phyloP scores from a whole-genome alignment of 371 early-diverging fungal species.

The Mucor plumbeus region DNA sequence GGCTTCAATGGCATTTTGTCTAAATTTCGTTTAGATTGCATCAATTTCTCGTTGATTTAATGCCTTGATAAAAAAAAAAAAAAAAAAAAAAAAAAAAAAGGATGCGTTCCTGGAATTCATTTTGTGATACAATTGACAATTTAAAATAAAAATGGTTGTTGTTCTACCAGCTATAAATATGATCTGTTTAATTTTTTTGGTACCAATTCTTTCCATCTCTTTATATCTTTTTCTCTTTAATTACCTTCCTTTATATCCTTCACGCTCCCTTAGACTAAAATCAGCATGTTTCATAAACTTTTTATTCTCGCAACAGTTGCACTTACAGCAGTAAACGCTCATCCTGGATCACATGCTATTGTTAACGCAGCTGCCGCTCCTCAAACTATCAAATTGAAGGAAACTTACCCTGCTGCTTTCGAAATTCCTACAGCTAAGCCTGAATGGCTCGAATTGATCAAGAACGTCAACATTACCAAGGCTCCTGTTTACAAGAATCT shows the following conservation, averaged over 20 bases:
- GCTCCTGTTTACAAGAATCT: conserved; percentile 46
- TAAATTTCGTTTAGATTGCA: no score
- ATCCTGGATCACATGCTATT: conserved; percentile 25
- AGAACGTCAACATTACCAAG: conserved; percentile 38
- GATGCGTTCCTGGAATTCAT: conserved; percentile 32
- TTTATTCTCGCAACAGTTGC: conserved; percentile 29
- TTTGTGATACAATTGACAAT: conserved; percentile 21
- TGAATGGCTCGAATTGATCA: conserved; percentile 54
- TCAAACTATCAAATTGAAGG: conserved; percentile 40
- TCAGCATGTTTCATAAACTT: conserved; percentile 27
- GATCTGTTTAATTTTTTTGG: neutral
- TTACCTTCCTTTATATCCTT: neutral
- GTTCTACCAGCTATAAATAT: neutral
- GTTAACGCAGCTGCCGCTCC: conserved; percentile 16
- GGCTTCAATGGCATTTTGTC: neutral
- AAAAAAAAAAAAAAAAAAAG: neutral
- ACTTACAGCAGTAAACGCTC: conserved; percentile 29
- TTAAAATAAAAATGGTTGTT: neutral
- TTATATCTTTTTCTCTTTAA: conserved; percentile 5
- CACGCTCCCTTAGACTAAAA: conserved; percentile 7
- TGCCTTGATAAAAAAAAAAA: no score
- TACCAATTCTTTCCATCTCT: neutral
- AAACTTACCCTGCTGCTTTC: conserved; percentile 43
- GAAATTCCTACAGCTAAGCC: conserved; percentile 48
- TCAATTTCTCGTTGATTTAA: no score